phyloP scores from a whole-genome alignment of 768 basidiomycete species.

The Suillus brevipes region DNA sequence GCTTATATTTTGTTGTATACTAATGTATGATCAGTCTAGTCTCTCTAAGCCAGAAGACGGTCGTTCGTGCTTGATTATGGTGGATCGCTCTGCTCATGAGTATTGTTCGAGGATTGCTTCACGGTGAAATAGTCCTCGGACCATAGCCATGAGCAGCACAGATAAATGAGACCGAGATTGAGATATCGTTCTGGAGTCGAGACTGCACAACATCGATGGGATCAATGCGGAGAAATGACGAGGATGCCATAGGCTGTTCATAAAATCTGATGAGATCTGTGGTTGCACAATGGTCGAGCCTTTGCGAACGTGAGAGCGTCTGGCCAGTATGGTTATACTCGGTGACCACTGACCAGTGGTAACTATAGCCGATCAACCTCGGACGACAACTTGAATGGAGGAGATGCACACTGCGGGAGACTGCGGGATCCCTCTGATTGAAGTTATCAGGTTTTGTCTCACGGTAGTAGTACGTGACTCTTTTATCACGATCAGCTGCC shows the following conservation, averaged over 20 bases:
- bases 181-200: background rate
- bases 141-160: background rate
- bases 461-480: too few species aligned
- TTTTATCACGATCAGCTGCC: background rate
- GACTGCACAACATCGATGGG: background rate
- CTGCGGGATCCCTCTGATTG: background rate
- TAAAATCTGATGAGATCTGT: background rate
- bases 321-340: background rate
- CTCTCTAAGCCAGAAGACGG: background rate
- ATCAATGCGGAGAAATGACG: background rate
- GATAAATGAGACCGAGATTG: background rate
- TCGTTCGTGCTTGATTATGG: background rate
- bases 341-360: background rate
- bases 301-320: background rate
- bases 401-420: too few species aligned
- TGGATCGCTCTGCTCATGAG: background rate
- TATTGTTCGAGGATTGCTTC: conserved; percentile 1
- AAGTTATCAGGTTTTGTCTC: background rate
- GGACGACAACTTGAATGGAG: background rate
- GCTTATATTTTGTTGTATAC: background rate
- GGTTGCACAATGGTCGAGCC: background rate
- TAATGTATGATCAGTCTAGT: background rate
- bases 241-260: background rate
- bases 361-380: background rate
- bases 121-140: background rate